Evolutionary conservation across 495 filamentous ascomycete genomes (phyloP), one percentile per base, ranked within the genome.

Genomic region (Trichoderma gamsii): DNA sequence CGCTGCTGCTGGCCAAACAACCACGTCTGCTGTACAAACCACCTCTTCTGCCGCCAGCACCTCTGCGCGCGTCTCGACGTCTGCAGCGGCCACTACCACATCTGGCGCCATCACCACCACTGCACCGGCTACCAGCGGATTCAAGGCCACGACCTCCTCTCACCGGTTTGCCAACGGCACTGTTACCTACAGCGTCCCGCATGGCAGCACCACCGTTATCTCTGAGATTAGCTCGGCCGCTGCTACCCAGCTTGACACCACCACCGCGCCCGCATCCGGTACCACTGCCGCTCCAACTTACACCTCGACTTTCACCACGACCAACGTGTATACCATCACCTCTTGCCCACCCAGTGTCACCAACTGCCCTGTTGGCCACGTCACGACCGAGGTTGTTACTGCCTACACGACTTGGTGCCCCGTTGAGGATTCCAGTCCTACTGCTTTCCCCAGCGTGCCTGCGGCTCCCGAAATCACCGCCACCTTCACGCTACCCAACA

Each of bases 341-440:
- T 70, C 69, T 9, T 70, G 69, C 66, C 52, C 65, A 23, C 49
- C 69, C 1, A 25, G 51, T 4, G 69, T 63, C 16, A 63, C 69
- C 49, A 51, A 64, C 65, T 70, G 69, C 38, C 69, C 66, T 9
- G 66, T 70, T 46, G 69, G 69, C 43, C 41, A 68, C 41, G 69
- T 70, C 46, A 70, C 69, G 8, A 63, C 51, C 25, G 64, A 51
- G 38, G 35, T 70, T 66, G 29, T 59, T 9, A 65, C 52, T 23
- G 41, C 41, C 21, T 67, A 56, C 23, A 61, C 69, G 32, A 70
- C 69, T 56, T 49, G 51, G 32, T 69, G 68, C 64, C 68, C 68
- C 2, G 49, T 68, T 32, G 56, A 27, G 13, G n/a, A 16, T 6
- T 13, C 23, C 56, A 29, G 12, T 9, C 56, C 23, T 21, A 61